Conservation (phyloP, 306 rosid genomes). For the Purshia tridentata region DNA sequence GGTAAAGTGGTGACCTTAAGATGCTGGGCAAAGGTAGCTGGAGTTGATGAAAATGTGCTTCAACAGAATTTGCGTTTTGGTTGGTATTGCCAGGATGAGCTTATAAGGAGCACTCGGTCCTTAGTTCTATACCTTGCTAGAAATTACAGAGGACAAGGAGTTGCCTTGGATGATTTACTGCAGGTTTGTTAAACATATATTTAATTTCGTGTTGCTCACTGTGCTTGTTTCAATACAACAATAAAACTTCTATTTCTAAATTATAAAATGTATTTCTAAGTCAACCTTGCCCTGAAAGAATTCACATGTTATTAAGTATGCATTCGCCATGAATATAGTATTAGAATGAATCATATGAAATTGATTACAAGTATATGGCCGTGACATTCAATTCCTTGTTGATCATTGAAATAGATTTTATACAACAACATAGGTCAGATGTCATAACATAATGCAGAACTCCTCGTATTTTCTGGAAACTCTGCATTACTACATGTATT, state of each 20-base stretch:
- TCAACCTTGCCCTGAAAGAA: not conserved
- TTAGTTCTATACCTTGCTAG: slow-evolving; percentile 68
- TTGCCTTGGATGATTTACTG: slow-evolving; percentile 73
- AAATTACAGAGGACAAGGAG: slow-evolving; percentile 75
- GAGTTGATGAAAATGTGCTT: slow-evolving; percentile 61
- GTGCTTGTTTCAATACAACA: not conserved
- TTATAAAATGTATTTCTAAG: not conserved
- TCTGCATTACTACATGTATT: not conserved
- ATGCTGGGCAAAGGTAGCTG: slow-evolving; percentile 79
- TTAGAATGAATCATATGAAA: not conserved
- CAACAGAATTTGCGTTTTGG: slow-evolving; percentile 57
- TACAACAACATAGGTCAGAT: not conserved
- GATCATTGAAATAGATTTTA: not conserved
- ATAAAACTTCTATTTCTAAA: not conserved
- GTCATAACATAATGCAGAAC: not conserved
- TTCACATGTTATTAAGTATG: not conserved
- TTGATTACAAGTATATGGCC: not conserved
- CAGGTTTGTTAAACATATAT: slow-evolving; percentile 59
- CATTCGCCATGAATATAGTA: not conserved
- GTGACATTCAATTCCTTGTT: not conserved
- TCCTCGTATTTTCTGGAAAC: not conserved
- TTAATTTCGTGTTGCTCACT: not conserved
- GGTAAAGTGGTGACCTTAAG: slow-evolving; percentile 57
- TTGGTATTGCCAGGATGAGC: slow-evolving; percentile 70
- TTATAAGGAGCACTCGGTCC: slow-evolving; percentile 70